Base-by-base conservation (phyloP, 306 rosid genomes). In the Alnus glutinosa region DNA sequence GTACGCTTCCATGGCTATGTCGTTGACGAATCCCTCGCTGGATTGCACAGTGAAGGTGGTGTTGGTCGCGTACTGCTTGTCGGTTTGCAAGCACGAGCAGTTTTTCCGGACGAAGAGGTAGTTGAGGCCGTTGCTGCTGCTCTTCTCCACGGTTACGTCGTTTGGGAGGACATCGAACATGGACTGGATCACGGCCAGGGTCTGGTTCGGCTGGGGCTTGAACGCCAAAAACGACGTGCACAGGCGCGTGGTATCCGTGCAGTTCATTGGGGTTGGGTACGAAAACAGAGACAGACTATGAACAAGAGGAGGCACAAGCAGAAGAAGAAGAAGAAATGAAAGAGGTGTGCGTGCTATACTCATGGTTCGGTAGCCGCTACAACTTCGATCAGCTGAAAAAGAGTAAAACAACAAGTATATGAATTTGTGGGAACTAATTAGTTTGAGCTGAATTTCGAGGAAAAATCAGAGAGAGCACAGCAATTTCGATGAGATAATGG, bases 201-300 rank as follows among this genome's bases (percentile, higher is more conserved):
- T 83, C 80, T 93, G 92, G 77, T 88, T 86, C 16, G 75, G 75
- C 30, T 77, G 78, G 28, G 96, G 94, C 85, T 89, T 90, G 69
- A 84, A 95, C 61, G 96, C 98, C 78, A 95, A 19, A 85, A 95
- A 95, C 2, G 99, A 93, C 34, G 98, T 90, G 80, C 99, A 95
- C 2, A 95, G 70, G 2, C 99, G 88, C 64, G 80, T 36, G 19
- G 93, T 87, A 67, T 95, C 99, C 66, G 97, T 91, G 82, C 99
- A 95, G 55, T 77, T 81, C 92, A 93, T 81, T 48, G 99, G 90
- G 51, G 82, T 71, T 16, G 85, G 75, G 78, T 82, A 77, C 7
- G 86, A 87, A 73, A 78, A 74, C 44, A 80, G 47, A 55, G 71
- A 77, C 63, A 83, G 86, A 49, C 82, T 36, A 61, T 69, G 88